phyloP scores from a whole-genome alignment of 352 stramenopile species.

The Phytophthora crassamura region DNA sequence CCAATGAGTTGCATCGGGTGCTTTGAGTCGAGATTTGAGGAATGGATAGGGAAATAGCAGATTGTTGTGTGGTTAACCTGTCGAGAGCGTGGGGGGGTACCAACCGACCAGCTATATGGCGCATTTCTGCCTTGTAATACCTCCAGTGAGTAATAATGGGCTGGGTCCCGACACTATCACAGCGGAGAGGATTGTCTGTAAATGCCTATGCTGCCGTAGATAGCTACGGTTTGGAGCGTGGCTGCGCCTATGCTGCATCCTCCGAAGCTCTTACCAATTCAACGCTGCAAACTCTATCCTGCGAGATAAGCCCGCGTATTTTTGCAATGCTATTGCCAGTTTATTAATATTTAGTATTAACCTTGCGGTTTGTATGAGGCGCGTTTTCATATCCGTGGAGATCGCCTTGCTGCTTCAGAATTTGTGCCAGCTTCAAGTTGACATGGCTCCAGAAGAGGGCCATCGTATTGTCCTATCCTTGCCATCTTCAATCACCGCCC shows the following conservation, averaged over 20 bases:
- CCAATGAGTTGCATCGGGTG: too few relatives aligned
- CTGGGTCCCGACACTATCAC: too few relatives aligned
- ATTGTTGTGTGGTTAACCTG: too few relatives aligned
- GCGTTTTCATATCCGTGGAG: constrained; percentile 12
- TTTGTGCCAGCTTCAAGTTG: constrained; percentile 39
- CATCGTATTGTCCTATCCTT: constrained; percentile 29
- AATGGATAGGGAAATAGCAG: too few relatives aligned
- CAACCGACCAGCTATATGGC: too few relatives aligned
- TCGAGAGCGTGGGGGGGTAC: too few relatives aligned
- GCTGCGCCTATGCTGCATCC: constrained; percentile 11
- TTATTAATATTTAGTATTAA: constrained; percentile 7
- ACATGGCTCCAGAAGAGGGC: constrained; percentile 32
- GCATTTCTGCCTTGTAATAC: too few relatives aligned
- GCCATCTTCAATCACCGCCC: constrained; percentile 26
- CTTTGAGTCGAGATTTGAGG: too few relatives aligned
- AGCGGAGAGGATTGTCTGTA: too few relatives aligned
- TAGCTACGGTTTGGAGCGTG: background rate
- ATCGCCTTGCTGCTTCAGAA: constrained; percentile 35
- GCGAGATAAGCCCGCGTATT: constrained; percentile 20
- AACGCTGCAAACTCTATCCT: constrained; percentile 1
- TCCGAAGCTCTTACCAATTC: background rate
- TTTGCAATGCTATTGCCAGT: constrained; percentile 17
- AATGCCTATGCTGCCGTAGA: background rate
- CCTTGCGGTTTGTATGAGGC: constrained; percentile 15
- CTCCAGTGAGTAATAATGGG: too few relatives aligned